A percentile compares a stretch with the other conserved stretches of the same genome.
Evolutionary conservation across 257 asterid genomes (phyloP).

Genomic region (Ilex aquifolium): DNA sequence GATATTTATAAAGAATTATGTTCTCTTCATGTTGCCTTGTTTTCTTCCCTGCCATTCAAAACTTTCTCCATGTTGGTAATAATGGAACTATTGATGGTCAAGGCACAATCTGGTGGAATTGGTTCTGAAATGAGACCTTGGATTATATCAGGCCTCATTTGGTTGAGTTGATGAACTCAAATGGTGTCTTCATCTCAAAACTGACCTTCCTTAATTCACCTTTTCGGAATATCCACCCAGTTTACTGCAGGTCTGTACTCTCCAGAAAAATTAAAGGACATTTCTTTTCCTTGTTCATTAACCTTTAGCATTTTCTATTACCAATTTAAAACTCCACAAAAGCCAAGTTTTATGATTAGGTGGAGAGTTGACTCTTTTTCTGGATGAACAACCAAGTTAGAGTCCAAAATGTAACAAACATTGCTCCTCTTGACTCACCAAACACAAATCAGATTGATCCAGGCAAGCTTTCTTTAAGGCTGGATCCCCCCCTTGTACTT

Average conservation of each 20-base stretch:
- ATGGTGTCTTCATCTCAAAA: neutral
- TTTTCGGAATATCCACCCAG: too few species aligned
- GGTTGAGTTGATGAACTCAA: neutral
- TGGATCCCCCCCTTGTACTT: too few species aligned
- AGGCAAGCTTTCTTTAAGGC: too few species aligned
- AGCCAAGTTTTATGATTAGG: too few species aligned
- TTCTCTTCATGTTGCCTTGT: neutral
- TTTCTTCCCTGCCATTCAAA: neutral
- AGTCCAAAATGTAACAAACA: neutral
- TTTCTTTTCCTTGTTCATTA: too few species aligned
- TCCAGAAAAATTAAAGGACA: too few species aligned
- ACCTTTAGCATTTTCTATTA: too few species aligned
- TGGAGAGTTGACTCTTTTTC: too few species aligned
- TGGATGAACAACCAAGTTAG: neutral
- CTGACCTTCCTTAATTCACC: too few species aligned
- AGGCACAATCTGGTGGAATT: neutral
- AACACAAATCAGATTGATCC: neutral
- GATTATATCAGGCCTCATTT: neutral
- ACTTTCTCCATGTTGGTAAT: neutral
- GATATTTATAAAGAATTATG: neutral
- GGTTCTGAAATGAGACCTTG: neutral
- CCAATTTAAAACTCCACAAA: too few species aligned
- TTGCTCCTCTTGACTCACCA: neutral
- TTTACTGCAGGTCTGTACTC: too few species aligned
- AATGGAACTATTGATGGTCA: slow-evolving; percentile 1